Evolutionary conservation across 305 asterid species (phyloP).

Genomic region (Ajuga reptans): DNA sequence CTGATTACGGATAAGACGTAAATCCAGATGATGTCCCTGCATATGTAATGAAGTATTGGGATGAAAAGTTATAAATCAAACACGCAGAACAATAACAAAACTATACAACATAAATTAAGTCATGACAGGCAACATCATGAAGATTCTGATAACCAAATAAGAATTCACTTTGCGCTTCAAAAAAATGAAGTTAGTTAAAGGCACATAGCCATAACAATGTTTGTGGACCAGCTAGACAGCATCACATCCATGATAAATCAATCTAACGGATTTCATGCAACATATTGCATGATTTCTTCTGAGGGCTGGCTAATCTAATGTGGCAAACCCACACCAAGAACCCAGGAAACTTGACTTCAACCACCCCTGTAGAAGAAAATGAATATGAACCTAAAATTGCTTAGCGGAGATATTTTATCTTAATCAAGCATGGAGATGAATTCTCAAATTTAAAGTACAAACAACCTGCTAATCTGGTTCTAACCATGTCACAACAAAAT

Average conservation of each 20-base stretch:
- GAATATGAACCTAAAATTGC: neutral
- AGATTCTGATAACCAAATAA: neutral
- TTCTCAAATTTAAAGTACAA: neutral
- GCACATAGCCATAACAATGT: too few relatives aligned
- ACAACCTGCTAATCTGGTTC: too few relatives aligned
- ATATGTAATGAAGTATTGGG: constrained; percentile 13
- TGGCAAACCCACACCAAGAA: too few relatives aligned
- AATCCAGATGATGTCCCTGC: constrained; percentile 81
- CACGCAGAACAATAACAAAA: neutral
- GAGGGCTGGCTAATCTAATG: too few relatives aligned
- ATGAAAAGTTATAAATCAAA: neutral
- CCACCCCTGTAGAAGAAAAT: neutral
- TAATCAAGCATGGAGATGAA: neutral
- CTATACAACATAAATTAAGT: neutral
- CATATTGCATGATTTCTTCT: too few relatives aligned
- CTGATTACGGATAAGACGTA: constrained; percentile 72
- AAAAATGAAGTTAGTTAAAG: too few relatives aligned
- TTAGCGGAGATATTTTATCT: neutral
- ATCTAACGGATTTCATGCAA: too few relatives aligned
- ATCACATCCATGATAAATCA: too few relatives aligned
- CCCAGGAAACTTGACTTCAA: too few relatives aligned
- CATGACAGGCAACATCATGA: neutral
- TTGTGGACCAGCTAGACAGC: too few relatives aligned
- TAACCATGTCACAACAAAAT: too few relatives aligned
- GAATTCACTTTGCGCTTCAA: too few relatives aligned